Conservation (phyloP, 192 early-diverging fungal genomes). For the Tieghemiomyces parasiticus region DNA sequence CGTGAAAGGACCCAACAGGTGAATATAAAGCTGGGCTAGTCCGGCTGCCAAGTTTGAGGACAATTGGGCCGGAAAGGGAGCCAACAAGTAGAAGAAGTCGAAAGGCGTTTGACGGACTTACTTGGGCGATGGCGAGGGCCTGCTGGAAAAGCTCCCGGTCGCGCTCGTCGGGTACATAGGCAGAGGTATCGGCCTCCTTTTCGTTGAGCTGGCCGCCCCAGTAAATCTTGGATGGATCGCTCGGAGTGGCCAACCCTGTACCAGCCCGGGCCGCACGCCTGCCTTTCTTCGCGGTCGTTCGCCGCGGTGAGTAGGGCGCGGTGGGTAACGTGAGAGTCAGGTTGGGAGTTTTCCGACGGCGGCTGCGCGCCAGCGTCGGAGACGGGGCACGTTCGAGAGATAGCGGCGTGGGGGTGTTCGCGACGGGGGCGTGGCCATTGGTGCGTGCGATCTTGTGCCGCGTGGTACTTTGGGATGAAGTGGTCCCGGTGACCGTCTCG, state of each 20-base stretch:
- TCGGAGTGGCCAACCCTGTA: too few species aligned
- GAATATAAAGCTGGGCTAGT: constrained; percentile 16
- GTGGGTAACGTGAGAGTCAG: not conserved
- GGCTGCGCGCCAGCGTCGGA: not conserved
- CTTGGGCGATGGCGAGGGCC: constrained; percentile 25
- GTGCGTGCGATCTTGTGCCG: too few species aligned
- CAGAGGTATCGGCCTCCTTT: constrained; percentile 33
- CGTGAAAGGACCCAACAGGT: not conserved
- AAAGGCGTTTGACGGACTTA: constrained; percentile 13
- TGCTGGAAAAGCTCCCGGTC: constrained; percentile 38
- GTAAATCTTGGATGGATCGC: too few species aligned
- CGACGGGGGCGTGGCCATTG: not conserved
- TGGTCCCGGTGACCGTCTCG: too few species aligned
- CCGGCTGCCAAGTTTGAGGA: constrained; percentile 12
- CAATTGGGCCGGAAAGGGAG: constrained; percentile 18
- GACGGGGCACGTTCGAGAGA: not conserved
- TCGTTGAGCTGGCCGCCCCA: constrained; percentile 29
- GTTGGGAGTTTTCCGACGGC: not conserved
- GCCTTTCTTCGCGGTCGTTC: not conserved
- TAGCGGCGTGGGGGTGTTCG: not conserved
- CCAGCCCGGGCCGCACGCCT: not conserved
- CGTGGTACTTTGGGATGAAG: too few species aligned
- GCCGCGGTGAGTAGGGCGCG: not conserved
- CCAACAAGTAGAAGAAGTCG: not conserved
- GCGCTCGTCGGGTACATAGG: constrained; percentile 30